Base-by-base conservation (phyloP, 257 asterid species). In the Plantago ovata region DNA sequence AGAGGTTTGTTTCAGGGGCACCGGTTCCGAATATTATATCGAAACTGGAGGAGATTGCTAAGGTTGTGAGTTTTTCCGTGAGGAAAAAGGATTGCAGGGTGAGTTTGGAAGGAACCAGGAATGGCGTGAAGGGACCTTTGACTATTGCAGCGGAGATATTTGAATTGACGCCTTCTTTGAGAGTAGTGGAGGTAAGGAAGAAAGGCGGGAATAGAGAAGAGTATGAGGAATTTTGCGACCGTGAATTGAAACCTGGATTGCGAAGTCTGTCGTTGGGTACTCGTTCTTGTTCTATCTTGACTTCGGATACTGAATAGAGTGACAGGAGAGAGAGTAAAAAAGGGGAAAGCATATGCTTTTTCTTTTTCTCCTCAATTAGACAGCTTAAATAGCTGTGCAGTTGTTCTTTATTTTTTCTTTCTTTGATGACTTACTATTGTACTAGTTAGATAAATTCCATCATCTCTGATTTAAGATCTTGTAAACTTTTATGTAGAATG, bases 81-180 rank as follows among this genome's bases (percentile, higher is more conserved):
- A 79, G 98, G 80, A 90, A 83, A 70, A 87, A 85, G 80, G 98
- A 90, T 68, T 90, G 85, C 62, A 81, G 85, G 61, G 92, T 90
- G 72, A 87, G 84, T 47, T 63, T 90, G 46, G 98, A 90, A 69
- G 98, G 98, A 53, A 67, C 86, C 13, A 79, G 79, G 68, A 79
- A 90, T 46, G 95, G 98, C 44, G 94, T 53, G n/a, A 90, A 81
- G 71, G 98, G 98, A 23, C 98, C 96, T n/a, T 70, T 87, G 72
- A 77, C 95, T 10, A 77, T 90, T 77, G 92, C 94, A 45, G 98
- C 85, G 32, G 98, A 90, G 84, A 81, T 90, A 63, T 90, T 90
- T 59, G 98, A 90, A 66, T 64, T 90, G 75, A 90, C 98, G 13
- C 91, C 98, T 1, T 71, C 85, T 2, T 71, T 90, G 72, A 84